A percentile compares a stretch with the other conserved stretches of the same genome.
Conservation (phyloP, 805 yeast genomes). For the Scheffersomyces coipomensis region DNA sequence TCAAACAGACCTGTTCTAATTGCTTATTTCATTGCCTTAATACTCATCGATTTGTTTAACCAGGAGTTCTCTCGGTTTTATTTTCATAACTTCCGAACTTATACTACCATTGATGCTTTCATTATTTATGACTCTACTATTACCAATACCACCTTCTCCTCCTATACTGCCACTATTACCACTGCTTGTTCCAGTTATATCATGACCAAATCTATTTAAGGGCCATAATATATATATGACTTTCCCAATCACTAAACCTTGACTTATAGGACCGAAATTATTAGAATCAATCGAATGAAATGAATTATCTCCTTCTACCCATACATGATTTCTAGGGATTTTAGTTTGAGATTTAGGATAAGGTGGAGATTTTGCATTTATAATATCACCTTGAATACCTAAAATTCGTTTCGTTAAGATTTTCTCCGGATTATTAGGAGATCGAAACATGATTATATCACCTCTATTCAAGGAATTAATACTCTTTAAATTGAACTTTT, state of each 20-base stretch:
- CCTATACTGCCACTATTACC: background rate
- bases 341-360: constrained; percentile 62
- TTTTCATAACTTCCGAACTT: no score
- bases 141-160: no score
- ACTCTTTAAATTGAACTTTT: constrained; percentile 57
- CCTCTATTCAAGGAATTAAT: constrained; percentile 51
- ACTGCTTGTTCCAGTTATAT: constrained; percentile 9
- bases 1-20: no score
- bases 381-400: constrained; percentile 70
- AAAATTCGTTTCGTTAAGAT: constrained; percentile 78
- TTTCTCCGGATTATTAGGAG: constrained; percentile 77
- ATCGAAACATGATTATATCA: constrained; percentile 74
- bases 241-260: constrained; percentile 77
- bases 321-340: constrained; percentile 77
- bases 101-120: no score
- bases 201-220: constrained; percentile 25
- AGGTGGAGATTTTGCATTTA: constrained; percentile 55
- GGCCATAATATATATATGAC: constrained; percentile 76
- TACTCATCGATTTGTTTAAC: no score
- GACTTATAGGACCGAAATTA: constrained; percentile 83
- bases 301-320: constrained; percentile 94
- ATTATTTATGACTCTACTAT: no score
- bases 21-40: no score
- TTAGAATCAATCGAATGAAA: constrained; percentile 81
- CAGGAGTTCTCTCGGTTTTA: no score